Base-by-base conservation (phyloP, 2,329 filamentous ascomycete species). In the Fusarium lyarnte region DNA sequence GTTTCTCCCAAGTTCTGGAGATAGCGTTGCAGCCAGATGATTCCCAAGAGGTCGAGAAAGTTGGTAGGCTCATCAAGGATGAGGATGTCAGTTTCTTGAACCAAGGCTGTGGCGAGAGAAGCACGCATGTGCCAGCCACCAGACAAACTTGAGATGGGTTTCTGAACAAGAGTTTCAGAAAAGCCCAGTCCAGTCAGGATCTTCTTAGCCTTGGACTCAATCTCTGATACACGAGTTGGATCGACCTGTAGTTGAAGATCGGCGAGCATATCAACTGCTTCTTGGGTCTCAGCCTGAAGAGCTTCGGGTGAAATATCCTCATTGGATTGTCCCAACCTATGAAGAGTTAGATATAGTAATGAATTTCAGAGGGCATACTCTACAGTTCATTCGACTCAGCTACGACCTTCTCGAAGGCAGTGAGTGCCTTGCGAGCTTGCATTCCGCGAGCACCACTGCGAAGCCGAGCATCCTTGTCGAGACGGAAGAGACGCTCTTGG, bases 21-120 rank as follows among this genome's bases (percentile, higher is more conserved):
- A 77, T 94, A 91, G 17, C 87, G 87, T 78, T 97, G 92, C 2
- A 97, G 85, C 93, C 94, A 97, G 62, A 97, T 89, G 63, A 97
- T 94, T 2, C 93, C 93, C 0, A 94, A 86, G 2, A 97, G 84
- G 77, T 97, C 94, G 3, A 97, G 87, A 78, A 94, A 97, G 78
- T 97, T 97, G 38, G 94, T 97, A 0, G 94, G 94, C 78, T 97
- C 94, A 79, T 97, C 94, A 5, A 97, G 88, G 55, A 97, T 91
- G 64, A 97, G 85, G 5, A 97, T 89, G 73, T 97, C 93, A 0
- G 91, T 89, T 12, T 91, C 88, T 69, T 94, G 91, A 2, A 94
- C 87, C 8, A 97, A 85, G 1, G 90, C 89, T 6, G 85, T 84
- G 5, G 91, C 91, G 2, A 94, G 85, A 64, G 90, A 85, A 33